Evolutionary conservation across 768 basidiomycete genomes (phyloP), one percentile per base, ranked within the genome.

Genomic region (Phaeotremella skinneri): DNA sequence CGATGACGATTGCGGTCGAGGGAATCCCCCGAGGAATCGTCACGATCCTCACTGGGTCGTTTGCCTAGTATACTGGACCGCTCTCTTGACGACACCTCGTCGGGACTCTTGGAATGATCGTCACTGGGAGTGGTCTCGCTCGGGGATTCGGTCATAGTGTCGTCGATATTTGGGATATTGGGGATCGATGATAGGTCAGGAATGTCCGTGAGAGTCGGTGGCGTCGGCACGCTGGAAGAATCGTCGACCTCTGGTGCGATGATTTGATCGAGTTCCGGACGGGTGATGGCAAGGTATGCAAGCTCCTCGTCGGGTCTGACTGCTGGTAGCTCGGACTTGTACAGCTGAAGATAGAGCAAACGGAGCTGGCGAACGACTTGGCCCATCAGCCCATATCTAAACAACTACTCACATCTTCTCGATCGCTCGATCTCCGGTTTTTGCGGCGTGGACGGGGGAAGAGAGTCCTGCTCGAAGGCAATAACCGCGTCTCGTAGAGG

Each of bases 251-350:
- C 21, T 20, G 57, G 63, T 27, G 66, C 63, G 21, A 68, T 63
- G 11, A 73, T 64, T 25, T 59, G 52, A 45, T 73, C 71, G 23
- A 70, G 59, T 49, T 73, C 69, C 0, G 72, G 72, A 34, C 72
- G 69, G 13, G 72, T 73, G 52, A 73, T 73, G 39, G 75, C 75
- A 13, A 76, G 63, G 45, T 75, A 75, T n/a, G 75, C 75, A 13
- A 76, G 66, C 51, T 75, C 69, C 55, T 72, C 69, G 37, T 70
- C 70, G 7, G 75, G 75, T 30, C 68, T 59, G 17, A 76, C 71
- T 4, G 73, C 62, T 3, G 72, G 56, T 2, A 53, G 41, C 32
- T 75, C 68, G 14, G 62, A 66, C 39, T 59, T 56, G 59, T 72
- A 65, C 13, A 73, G 50, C 59, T 69, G 66, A n/a, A 69, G 47